These are phyloP conservation scores for Gonapodya sp. DNA, from an alignment of 192 early-diverging fungal genomes.

Conservation along the genomic window DNA sequence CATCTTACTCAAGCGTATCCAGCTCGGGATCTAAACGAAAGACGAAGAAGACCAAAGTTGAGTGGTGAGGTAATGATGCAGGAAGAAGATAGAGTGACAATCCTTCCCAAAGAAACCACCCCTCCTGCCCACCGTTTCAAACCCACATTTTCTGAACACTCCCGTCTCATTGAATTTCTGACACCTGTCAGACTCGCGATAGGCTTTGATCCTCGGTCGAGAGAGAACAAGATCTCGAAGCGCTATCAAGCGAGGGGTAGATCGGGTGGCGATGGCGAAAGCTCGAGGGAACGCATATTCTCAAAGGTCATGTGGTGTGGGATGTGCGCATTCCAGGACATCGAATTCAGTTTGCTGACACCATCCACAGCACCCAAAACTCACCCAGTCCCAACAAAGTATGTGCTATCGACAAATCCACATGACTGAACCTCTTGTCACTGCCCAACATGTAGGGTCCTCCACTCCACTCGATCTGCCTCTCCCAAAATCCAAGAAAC, in stretches of 20 bases:
- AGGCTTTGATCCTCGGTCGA: background rate
- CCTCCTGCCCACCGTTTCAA: too few species aligned
- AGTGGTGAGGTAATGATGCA: too few species aligned
- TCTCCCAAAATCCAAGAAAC: background rate
- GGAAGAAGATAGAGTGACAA: too few species aligned
- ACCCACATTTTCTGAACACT: background rate
- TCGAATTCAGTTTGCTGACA: background rate
- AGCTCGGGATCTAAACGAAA: too few species aligned
- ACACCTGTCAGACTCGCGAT: background rate
- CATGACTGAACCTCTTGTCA: background rate
- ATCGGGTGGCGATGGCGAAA: background rate
- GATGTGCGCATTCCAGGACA: background rate
- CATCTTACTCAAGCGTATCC: too few species aligned
- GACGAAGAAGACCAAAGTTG: too few species aligned
- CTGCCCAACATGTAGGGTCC: background rate
- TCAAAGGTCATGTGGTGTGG: background rate
- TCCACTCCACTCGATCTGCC: background rate
- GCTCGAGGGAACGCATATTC: constrained; percentile 2
- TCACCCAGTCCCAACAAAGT: background rate
- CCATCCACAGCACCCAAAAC: background rate
- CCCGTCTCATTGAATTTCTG: background rate
- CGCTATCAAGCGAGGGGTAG: background rate
- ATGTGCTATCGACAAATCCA: background rate
- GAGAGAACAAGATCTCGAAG: background rate
- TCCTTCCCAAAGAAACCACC: too few species aligned